Evolutionary conservation across 768 basidiomycete species (phyloP), one percentile per base, ranked within the genome.

Genomic region (Mycena alexandri): DNA sequence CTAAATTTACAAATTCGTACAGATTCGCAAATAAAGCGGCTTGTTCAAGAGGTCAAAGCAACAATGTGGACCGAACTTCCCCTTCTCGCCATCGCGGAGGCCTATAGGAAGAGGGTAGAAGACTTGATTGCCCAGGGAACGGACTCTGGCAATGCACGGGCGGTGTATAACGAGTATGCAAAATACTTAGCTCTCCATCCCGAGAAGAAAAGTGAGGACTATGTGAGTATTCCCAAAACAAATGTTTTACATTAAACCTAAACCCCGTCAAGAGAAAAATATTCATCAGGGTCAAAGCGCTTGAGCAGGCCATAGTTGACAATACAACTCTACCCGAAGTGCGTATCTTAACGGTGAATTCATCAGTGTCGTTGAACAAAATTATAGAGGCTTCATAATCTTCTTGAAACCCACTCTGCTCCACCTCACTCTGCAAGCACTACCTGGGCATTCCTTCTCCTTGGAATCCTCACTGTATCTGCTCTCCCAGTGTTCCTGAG

Each of bases 51-150:
- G 5, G 59, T 48, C 22, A 16, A 61, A 12, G 38, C 10, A 10
- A 51, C 38, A 0, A 14, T 62, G 8, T 62, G 41, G 51, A 33
- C 33, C 41, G 29, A 22, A 2, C 42, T 53, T 21, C 58, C 65
- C 2, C 52, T 67, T 16, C 34, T 29, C 19, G 59, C 59, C 38
- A 61, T 67, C 19, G 65, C 65, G 13, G 46, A 48, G 12, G 65
- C 59, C 7, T 59, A 67, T n/a, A 53, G 55, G 47, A 67, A 33
- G 38, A 38, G 42, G 47, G 65, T 52, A 2, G 46, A 61, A 38
- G 0, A n/a, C 2, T 22, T 67, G 2, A 19, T 54, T 33, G 33
- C 34, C 16, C 50, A 17, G n/a, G 57, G 57, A 1, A 33, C 34
- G 12, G 34, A 16, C n/a, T 21, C 29, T 2, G 33, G 24, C 24